Evolutionary conservation across 2,329 filamentous ascomycete species (phyloP), one percentile per base, ranked within the genome.

Genomic region (Verticillium isaacii): DNA sequence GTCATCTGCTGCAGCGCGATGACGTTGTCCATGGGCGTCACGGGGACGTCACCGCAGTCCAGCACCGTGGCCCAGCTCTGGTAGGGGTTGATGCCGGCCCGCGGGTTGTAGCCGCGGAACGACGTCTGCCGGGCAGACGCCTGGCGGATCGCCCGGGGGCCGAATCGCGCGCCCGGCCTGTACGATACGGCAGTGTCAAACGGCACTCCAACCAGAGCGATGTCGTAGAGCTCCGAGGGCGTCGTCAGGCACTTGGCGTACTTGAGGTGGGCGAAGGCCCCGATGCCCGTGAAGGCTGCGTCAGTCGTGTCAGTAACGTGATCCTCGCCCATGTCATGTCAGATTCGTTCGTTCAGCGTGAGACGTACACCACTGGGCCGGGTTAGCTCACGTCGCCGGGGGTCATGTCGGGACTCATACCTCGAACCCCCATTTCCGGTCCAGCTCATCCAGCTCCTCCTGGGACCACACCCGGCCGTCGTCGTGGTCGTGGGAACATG

Each of bases 41-140:
- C 82, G 32, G 93, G 92, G 61, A 97, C 92, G 72, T 97, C 93
- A 56, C 93, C 93, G 74, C 93, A 97, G 79, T 97, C 93, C 58
- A 94, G 80, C 63, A 97, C 86, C 45, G 79, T 86, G 1, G 91
- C 90, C 89, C 90, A 94, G 60, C 84, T 89, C 50, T 80, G 79
- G 77, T 95, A 97, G 0, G 93, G 92, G 74, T 97, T 97, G 67
- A 97, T 83, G 45, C 83, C 84, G 1, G 92, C 92, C 25, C 92
- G 87, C 2, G 90, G 85, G 75, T 97, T 97, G 83, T 90, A 78
- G 71, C 89, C 90, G 52, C 92, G 86, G 73, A 90, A 91, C 2
- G 87, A 84, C 15, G 89, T 92, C 76, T 97, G 93, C 23, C 93
- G 87, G 8, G 89, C 83, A 36, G 91, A 94, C 50, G 92, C 93